phyloP scores from a whole-genome alignment of 2,329 filamentous ascomycete species.

The Botrytis elliptica region DNA sequence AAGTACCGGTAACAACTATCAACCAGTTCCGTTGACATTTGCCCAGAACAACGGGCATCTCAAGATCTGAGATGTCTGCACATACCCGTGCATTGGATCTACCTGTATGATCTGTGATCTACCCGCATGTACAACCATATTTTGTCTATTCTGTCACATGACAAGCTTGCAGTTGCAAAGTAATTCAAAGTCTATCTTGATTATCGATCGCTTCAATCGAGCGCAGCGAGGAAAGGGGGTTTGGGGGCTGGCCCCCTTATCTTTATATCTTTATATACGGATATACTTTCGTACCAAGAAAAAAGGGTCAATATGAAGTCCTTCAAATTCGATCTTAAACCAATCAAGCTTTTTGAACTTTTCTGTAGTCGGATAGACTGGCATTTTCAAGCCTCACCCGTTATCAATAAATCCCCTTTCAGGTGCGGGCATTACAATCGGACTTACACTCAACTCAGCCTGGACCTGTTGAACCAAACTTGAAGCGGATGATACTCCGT shows the following conservation, averaged over 20 bases:
- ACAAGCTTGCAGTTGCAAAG: neutral
- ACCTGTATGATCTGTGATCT: neutral
- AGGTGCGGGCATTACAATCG: neutral
- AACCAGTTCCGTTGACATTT: neutral
- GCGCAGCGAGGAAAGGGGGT: conserved; percentile 13
- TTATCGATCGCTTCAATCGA: conserved; percentile 3
- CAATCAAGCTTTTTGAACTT: neutral
- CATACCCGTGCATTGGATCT: conserved; percentile 12
- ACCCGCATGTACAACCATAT: neutral
- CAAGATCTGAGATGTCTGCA: conserved; percentile 15
- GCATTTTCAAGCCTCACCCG: neutral
- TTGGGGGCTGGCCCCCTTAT: neutral
- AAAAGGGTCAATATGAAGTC: neutral
- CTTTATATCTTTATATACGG: no score
- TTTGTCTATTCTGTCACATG: neutral
- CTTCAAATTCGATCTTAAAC: neutral
- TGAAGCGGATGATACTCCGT: conserved; percentile 7
- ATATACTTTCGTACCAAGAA: neutral
- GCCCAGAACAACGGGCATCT: conserved; percentile 8
- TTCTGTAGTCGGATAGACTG: neutral
- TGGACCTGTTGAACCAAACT: neutral
- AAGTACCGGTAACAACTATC: neutral
- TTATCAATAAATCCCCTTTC: neutral
- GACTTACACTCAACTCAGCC: neutral
- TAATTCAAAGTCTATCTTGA: neutral